phyloP scores from a whole-genome alignment of 2,329 filamentous ascomycete species.

The Ophiocordyceps camponoti-rufipedis region DNA sequence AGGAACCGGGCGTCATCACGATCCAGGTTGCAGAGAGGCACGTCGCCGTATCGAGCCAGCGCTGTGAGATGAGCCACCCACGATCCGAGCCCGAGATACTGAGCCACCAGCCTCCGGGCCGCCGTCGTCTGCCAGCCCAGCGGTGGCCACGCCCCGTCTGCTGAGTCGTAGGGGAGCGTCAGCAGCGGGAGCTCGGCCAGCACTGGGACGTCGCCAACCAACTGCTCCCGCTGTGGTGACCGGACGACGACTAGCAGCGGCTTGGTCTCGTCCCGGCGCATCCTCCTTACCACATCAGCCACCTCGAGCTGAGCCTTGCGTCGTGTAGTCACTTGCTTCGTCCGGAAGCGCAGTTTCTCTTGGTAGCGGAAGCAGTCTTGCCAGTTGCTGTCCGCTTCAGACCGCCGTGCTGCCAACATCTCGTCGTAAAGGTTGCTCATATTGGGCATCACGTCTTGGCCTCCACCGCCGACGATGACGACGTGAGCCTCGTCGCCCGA shows the following conservation, averaged over 20 bases:
- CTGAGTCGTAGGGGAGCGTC: slow-evolving; percentile 60
- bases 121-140: slow-evolving; percentile 88
- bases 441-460: slow-evolving; percentile 64
- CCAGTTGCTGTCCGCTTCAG: slow-evolving; percentile 52
- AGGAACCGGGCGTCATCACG: slow-evolving; percentile 85
- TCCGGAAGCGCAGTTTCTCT: slow-evolving; percentile 69
- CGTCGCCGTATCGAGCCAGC: slow-evolving; percentile 78
- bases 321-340: slow-evolving; percentile 71
- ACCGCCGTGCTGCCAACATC: slow-evolving; percentile 40
- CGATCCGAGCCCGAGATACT: slow-evolving; percentile 81
- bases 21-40: slow-evolving; percentile 90
- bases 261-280: slow-evolving; percentile 65
- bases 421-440: slow-evolving; percentile 78
- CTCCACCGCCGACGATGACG: slow-evolving; percentile 63
- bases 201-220: slow-evolving; percentile 71
- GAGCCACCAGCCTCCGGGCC: slow-evolving; percentile 66
- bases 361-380: slow-evolving; percentile 77
- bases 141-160: slow-evolving; percentile 75
- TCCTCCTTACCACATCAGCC: slow-evolving; percentile 73
- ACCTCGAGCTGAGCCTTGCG: slow-evolving; percentile 81
- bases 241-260: slow-evolving; percentile 79
- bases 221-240: slow-evolving; percentile 63
- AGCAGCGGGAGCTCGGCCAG: slow-evolving; percentile 73
- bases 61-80: slow-evolving; percentile 84
- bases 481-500: slow-evolving; percentile 64